Percentiles rank a stretch among this genome's conserved stretches.
These are phyloP conservation scores for Saccharomycopsis crataegensis DNA, from an alignment of 1,139 yeast genomes.

Conservation along the genomic window DNA sequence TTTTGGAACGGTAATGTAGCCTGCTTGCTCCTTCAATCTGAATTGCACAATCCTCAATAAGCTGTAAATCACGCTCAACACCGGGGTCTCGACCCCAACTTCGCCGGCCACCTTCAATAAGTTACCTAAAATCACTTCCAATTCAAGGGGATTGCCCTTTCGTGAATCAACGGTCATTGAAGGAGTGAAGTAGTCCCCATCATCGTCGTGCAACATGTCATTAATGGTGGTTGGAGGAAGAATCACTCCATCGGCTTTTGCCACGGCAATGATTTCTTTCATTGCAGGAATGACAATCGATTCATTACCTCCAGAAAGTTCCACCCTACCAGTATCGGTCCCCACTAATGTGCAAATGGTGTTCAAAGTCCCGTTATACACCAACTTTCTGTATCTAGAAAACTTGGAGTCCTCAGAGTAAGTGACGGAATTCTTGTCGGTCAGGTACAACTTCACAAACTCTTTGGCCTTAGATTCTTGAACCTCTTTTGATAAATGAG, in stretches of 20 bases:
- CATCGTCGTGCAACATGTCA: slow-evolving; percentile 40
- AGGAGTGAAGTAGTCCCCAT: slow-evolving; percentile 47
- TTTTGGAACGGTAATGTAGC: slow-evolving; percentile 29
- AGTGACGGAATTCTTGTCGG: slow-evolving; percentile 29
- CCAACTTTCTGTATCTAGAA: slow-evolving; percentile 47
- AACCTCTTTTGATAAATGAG: slow-evolving; percentile 23
- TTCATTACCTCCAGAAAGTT: slow-evolving; percentile 37
- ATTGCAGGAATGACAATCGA: slow-evolving; percentile 42
- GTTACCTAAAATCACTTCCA: slow-evolving; percentile 50
- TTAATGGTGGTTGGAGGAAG: slow-evolving; percentile 34
- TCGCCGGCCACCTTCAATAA: slow-evolving; percentile 39
- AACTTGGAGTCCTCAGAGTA: slow-evolving; percentile 37
- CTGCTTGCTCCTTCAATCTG: slow-evolving; percentile 35
- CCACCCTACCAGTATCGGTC: slow-evolving; percentile 37
- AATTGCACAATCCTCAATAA: slow-evolving; percentile 36
- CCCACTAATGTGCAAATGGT: slow-evolving; percentile 40
- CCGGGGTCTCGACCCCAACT: slow-evolving; percentile 40
- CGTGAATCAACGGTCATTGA: slow-evolving; percentile 50
- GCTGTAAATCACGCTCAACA: slow-evolving; percentile 33
- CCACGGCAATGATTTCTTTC: slow-evolving; percentile 43
- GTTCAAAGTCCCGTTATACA: slow-evolving; percentile 48
- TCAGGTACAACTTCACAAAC: slow-evolving; percentile 36
- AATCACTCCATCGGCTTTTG: slow-evolving; percentile 45
- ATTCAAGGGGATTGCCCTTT: slow-evolving; percentile 46
- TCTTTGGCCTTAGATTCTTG: slow-evolving; percentile 31